Evolutionary conservation across 2,329 filamentous ascomycete species (phyloP).

Genomic region (Sporothrix schenckii): DNA sequence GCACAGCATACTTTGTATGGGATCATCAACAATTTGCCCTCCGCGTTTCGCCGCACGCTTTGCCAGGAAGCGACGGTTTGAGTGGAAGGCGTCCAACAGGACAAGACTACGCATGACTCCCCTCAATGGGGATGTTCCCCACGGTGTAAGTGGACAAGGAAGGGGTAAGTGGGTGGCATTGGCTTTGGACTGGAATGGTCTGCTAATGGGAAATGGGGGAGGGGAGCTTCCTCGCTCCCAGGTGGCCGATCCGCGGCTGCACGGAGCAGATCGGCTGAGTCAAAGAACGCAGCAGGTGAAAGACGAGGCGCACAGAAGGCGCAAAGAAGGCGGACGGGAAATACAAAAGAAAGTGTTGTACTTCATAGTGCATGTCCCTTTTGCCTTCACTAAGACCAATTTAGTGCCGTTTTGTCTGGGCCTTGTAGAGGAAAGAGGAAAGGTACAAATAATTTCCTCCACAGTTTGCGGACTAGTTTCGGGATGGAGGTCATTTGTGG

Average conservation of each 20-base stretch:
- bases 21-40: conserved; percentile 19
- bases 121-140: conserved; percentile 10
- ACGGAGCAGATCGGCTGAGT: conserved; percentile 35
- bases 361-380: not conserved
- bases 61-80: conserved; percentile 9
- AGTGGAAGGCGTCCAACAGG: conserved; percentile 16
- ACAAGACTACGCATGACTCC: not conserved
- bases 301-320: not conserved
- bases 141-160: conserved; percentile 20
- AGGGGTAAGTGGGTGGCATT: not conserved
- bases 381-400: not conserved
- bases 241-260: conserved; percentile 35
- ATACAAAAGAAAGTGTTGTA: not conserved
- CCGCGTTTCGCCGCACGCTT: conserved; percentile 32
- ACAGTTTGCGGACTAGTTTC: not conserved
- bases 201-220: not conserved
- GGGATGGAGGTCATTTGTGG: conserved; percentile 1
- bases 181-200: too few species aligned
- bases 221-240: conserved; percentile 2
- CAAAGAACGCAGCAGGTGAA: conserved; percentile 14
- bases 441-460: too few species aligned
- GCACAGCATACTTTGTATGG: not conserved
- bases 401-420: not conserved
- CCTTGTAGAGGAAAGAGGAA: too few species aligned
- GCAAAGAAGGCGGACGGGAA: not conserved